Percentiles rank a stretch among this genome's conserved stretches.
Conservation (phyloP, 148 eudicot genomes). For the Amaranthus cruentus region DNA sequence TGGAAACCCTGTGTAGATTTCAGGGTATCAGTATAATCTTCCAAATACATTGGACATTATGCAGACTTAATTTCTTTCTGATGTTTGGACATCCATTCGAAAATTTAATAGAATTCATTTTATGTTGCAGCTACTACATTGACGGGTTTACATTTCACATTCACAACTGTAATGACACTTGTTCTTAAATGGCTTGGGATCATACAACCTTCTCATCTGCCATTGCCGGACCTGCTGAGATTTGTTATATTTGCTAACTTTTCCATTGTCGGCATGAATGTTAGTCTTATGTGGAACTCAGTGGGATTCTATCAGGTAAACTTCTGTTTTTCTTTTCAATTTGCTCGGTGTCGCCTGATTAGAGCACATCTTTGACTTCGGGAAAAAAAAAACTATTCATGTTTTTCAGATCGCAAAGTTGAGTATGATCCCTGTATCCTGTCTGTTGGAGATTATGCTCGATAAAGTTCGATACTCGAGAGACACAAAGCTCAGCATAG, state of each 20-base stretch:
- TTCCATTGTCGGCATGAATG: slow-evolving; percentile 78
- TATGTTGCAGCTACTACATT: slow-evolving; percentile 61
- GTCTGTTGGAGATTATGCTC: slow-evolving; percentile 51
- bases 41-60: neutral
- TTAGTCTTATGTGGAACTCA: slow-evolving; percentile 82
- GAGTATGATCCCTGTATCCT: slow-evolving; percentile 15
- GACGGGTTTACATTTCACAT: slow-evolving; percentile 66
- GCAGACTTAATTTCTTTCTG: neutral
- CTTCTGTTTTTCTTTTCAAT: slow-evolving; percentile 42
- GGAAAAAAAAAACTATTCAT: neutral
- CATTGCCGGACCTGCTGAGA: slow-evolving; percentile 47
- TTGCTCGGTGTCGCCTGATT: slow-evolving; percentile 31
- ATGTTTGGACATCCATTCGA: neutral
- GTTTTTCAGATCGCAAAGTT: slow-evolving; percentile 65
- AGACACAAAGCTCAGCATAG: slow-evolving; percentile 61
- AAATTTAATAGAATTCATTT: neutral
- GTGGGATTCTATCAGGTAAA: slow-evolving; percentile 12
- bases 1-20: too few species aligned
- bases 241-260: slow-evolving; percentile 68
- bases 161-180: slow-evolving; percentile 62
- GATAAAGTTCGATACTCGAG: slow-evolving; percentile 57
- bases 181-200: slow-evolving; percentile 49
- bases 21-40: neutral
- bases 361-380: neutral
- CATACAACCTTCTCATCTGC: slow-evolving; percentile 53